Evolutionary conservation across 345 rosid genomes (phyloP).

Genomic region (Psidium friedrichsthalianum): DNA sequence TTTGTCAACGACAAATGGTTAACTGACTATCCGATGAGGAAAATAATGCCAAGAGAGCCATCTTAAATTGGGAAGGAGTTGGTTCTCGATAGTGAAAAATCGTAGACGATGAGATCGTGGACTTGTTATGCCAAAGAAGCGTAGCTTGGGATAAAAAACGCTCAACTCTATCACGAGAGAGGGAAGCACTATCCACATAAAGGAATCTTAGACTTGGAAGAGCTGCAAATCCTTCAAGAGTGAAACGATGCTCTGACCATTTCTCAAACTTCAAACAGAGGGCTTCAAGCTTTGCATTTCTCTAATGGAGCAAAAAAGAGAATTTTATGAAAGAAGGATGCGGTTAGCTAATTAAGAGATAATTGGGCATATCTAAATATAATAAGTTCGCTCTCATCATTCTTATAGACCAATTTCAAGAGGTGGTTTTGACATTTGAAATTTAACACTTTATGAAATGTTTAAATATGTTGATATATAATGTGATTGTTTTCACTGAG

Average conservation of each 20-base stretch:
- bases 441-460: no score
- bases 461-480: no score
- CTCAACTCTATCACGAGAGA: fast-evolving
- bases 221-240: not conserved
- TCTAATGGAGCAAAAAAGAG: not conserved
- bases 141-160: not conserved
- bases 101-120: not conserved
- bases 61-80: not conserved
- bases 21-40: not conserved
- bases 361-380: not conserved
- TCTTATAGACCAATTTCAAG: not conserved
- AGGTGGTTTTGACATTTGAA: no score
- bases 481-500: no score
- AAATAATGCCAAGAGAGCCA: not conserved
- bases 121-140: no score
- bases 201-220: not conserved
- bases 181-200: not conserved
- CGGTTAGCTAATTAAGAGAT: not conserved
- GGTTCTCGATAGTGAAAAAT: not conserved
- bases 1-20: not conserved
- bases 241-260: not conserved
- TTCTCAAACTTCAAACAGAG: not conserved
- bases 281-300: not conserved
- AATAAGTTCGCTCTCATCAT: not conserved
- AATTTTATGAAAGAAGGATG: not conserved